Conservation (phyloP, 116 monocot genomes). For the Iris pallida region DNA sequence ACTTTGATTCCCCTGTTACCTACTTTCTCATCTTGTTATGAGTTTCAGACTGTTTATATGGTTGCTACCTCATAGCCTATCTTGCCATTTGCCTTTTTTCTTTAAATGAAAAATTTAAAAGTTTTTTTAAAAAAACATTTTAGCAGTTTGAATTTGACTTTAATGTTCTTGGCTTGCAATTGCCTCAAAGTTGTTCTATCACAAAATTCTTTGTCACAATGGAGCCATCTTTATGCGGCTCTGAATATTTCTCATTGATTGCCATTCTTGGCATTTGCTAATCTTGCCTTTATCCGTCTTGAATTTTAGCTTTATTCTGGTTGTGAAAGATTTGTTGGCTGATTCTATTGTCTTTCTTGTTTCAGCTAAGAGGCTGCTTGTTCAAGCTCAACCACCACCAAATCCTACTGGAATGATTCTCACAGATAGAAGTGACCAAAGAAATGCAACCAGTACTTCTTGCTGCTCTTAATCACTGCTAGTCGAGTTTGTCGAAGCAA, state of each 20-base stretch:
- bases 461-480: conserved; percentile 44
- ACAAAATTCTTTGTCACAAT: background rate
- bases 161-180: no score
- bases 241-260: background rate
- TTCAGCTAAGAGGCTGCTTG: conserved; percentile 67
- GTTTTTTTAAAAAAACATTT: background rate
- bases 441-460: conserved; percentile 19
- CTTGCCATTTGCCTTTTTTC: background rate
- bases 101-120: background rate
- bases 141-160: background rate
- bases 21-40: background rate
- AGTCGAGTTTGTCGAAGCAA: no score
- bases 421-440: conserved; percentile 23
- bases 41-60: background rate
- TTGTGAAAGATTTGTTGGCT: background rate
- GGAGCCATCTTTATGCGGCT: background rate
- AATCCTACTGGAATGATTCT: conserved; percentile 63
- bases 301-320: background rate
- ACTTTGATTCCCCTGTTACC: background rate
- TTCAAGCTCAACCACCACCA: conserved; percentile 38
- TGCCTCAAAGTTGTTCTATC: no score
- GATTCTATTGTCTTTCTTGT: conserved; percentile 1
- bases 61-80: background rate
- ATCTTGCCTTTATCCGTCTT: background rate
- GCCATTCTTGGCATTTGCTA: background rate